Evolutionary conservation across 495 filamentous ascomycete genomes (phyloP), one percentile per base, ranked within the genome.

Genomic region (Xylaria curta): DNA sequence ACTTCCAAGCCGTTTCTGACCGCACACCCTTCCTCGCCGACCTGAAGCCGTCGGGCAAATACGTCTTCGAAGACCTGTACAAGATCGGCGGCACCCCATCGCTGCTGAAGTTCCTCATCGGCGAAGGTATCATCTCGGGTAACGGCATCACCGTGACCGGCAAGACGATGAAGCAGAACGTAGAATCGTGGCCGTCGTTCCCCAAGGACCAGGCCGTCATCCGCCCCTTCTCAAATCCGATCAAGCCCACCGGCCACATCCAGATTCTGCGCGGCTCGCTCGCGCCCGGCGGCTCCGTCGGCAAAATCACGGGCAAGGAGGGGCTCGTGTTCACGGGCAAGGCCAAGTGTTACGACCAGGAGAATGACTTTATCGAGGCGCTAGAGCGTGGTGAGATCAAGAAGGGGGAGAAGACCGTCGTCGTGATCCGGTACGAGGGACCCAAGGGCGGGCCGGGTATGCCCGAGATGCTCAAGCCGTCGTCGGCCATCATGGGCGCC

Each of bases 281-380:
- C 36, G 94, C 96, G 2, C 96, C 96, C 1, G 96, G 92, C 70
- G 96, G 96, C 64, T 92, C 89, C 73, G 96, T 99, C 17, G 96
- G 95, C 72, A 99, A 99, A 86, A 99, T 99, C 82, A 99, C 96
- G 10, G 96, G 96, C 71, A 99, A 99, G 83, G 96, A 99, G 81
- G 96, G 96, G 26, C 87, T 91, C n/a, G 81, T 85, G 10, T 99
- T 99, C 84, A 91, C 87, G 21, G 96, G 96, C 68, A 94, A 89
- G 75, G 96, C 96, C 44, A 91, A 90, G 72, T 93, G 93, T 75
- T 99, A 93, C 83, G 91, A 99, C 80, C 87, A 87, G 72, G 93
- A 97, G 81, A 92, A 95, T 69, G 88, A 87, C 79, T 94, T 97
- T 82, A 89, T 95, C 73, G 83, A 81, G 51, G 91, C 93, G 9